Percentiles rank a stretch among this genome's conserved stretches.
Evolutionary conservation across 257 asterid species (phyloP).

Genomic region (Solanum virginianum): DNA sequence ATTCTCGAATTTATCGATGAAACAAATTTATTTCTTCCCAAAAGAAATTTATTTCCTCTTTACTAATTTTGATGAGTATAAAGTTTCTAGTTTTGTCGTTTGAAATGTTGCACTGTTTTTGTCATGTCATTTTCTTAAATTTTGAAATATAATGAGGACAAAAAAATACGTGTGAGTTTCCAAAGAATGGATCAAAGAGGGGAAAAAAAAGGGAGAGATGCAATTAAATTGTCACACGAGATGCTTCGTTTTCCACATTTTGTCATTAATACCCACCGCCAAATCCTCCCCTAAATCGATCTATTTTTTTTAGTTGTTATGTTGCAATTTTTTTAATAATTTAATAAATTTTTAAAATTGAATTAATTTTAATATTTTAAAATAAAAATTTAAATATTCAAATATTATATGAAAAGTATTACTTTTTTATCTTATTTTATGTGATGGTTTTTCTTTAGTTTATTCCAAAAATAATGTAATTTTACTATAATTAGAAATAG

Average conservation of each 20-base stretch:
- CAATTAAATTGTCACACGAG: background rate
- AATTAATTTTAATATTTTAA: no score
- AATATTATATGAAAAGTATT: no score
- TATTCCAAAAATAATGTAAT: no score
- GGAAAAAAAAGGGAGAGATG: background rate
- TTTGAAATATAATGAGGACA: background rate
- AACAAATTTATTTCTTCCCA: background rate
- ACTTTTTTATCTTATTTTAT: no score
- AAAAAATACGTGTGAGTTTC: background rate
- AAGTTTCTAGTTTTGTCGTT: background rate
- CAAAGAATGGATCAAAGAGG: background rate
- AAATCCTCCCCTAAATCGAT: background rate
- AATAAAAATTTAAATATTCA: no score
- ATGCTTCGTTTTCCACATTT: background rate
- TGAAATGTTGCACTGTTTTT: background rate
- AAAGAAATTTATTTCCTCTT: background rate
- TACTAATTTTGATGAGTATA: no score
- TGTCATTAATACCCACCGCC: background rate
- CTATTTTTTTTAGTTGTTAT: background rate
- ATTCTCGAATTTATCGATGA: background rate
- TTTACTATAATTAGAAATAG: no score
- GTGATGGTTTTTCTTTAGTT: no score
- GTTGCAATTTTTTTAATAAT: no score
- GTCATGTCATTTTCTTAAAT: background rate
- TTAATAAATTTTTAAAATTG: no score